Conservation (phyloP, 2,329 filamentous ascomycete species). For the Cordyceps farinosa region DNA sequence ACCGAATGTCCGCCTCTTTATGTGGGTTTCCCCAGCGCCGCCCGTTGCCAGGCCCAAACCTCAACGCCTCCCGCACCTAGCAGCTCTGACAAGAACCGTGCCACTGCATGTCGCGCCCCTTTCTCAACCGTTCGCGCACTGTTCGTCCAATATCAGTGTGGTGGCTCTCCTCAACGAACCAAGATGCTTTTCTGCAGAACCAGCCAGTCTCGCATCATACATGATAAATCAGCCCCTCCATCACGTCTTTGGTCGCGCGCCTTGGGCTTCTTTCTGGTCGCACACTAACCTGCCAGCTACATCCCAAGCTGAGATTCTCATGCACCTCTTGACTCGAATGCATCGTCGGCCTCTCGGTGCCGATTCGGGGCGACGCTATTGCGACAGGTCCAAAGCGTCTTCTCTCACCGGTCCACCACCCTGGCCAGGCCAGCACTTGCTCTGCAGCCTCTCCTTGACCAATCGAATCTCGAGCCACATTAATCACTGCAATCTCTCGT, state of each 20-base stretch:
- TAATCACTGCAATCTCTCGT: not conserved
- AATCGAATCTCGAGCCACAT: constrained; percentile 4
- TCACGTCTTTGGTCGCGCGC: too few relatives aligned
- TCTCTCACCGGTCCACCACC: not conserved
- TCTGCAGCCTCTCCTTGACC: not conserved
- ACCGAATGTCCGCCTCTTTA: constrained; percentile 4
- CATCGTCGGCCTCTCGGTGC: not conserved
- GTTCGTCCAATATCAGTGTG: constrained; percentile 15
- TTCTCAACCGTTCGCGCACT: constrained; percentile 3
- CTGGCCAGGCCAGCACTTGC: not conserved
- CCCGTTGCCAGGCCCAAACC: constrained; percentile 9
- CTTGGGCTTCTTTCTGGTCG: not conserved
- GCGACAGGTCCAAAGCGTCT: not conserved
- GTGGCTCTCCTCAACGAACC: not conserved
- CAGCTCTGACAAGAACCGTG: constrained; percentile 14
- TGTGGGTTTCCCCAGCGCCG: constrained; percentile 11
- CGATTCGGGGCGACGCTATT: not conserved
- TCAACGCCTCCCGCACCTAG: constrained; percentile 14
- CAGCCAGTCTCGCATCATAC: too few relatives aligned
- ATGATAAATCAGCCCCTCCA: too few relatives aligned
- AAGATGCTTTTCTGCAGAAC: not conserved
- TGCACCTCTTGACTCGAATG: not conserved
- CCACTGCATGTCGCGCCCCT: constrained; percentile 4
- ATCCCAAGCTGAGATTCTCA: not conserved
- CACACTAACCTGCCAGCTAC: not conserved